Conservation (phyloP, 2,329 filamentous ascomycete genomes). For the Parafenestella ontariensis region DNA sequence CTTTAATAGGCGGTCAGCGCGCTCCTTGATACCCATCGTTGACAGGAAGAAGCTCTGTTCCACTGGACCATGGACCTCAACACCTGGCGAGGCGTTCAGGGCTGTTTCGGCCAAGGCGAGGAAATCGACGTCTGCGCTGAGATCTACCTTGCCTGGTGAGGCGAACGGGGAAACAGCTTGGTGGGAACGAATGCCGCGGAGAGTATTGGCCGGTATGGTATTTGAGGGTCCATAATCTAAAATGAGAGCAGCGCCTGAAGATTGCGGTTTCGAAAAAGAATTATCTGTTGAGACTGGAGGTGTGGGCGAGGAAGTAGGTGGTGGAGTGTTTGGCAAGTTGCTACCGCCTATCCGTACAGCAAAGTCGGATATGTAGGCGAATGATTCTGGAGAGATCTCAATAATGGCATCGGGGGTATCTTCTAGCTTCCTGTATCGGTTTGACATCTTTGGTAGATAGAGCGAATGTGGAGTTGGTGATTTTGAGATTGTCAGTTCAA, state of each 20-base stretch:
- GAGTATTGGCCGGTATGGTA: slow-evolving; percentile 83
- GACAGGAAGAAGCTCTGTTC: slow-evolving; percentile 82
- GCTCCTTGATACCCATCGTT: slow-evolving; percentile 75
- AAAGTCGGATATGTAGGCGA: slow-evolving; percentile 80
- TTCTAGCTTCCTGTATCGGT: slow-evolving; percentile 79
- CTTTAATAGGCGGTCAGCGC: slow-evolving; percentile 38
- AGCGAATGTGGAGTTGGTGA: slow-evolving; percentile 80
- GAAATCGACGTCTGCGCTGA: slow-evolving; percentile 95
- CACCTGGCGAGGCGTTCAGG: slow-evolving; percentile 73
- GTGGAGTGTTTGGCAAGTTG: slow-evolving; percentile 29
- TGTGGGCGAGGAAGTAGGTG: slow-evolving; percentile 51
- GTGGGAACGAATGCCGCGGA: slow-evolving; percentile 87
- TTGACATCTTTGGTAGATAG: slow-evolving; percentile 82
- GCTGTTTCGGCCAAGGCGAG: slow-evolving; percentile 83
- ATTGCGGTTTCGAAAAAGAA: slow-evolving; percentile 61
- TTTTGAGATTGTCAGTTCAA: slow-evolving; percentile 81
- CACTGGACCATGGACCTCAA: slow-evolving; percentile 93
- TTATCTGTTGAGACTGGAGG: slow-evolving; percentile 15
- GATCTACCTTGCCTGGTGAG: slow-evolving; percentile 81
- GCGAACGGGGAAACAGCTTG: slow-evolving; percentile 78
- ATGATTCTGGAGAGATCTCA: slow-evolving; percentile 88
- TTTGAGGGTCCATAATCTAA: slow-evolving; percentile 88
- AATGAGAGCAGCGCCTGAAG: slow-evolving; percentile 89
- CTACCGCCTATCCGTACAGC: slow-evolving; percentile 81
- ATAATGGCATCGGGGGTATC: slow-evolving; percentile 73